Base-by-base conservation (phyloP, 2,329 filamentous ascomycete species). In the Pseudogymnoascus sp. region DNA sequence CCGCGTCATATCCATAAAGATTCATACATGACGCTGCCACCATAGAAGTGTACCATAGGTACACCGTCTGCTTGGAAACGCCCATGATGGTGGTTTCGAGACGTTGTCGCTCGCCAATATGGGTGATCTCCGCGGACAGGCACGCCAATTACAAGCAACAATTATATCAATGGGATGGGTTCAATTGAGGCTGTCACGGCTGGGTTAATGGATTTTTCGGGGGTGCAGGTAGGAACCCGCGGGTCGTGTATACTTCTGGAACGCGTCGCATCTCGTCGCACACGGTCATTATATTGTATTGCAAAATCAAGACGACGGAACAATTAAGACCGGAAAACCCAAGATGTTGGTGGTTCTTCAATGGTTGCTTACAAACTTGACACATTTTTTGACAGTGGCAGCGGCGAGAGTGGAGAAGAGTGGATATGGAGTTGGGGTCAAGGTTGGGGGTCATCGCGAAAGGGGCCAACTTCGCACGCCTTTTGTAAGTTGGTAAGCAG, bases 401-500 rank as follows among this genome's bases (percentile, higher is more conserved):
- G 47, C 47, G 47, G 47, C 47, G 47, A 54, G 47, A 33, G 47
- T 54, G 47, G 47, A 54, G 47, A 54, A 54, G n/a, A 54, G 47
- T 54, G 47, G 47, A 13, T 10, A 54, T 54, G 26, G 44, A 54
- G 29, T 33, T 54, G 47, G 47, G 47, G 47, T 54, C 26, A 54
- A 54, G 13, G 47, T 33, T 54, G 47, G 47, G 47, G 47, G 47
- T 54, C 9, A 29, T 8, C 13, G 47, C 17, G 47, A 33, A 54
- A 54, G 47, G 44, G 47, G 47, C 47, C 11, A 54, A 54, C 47
- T 17, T 54, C 29, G 26, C 47, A 54, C 47, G 26, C n/a, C 26
- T 54, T 54, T 54, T 54, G 29, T 10, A 17, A 4, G 47, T 54
- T 54, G 47, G 47, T 54, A 54, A 54, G 47, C 47, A 54, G 47